Evolutionary conservation across 208 protist genomes (phyloP).

Genomic region (Leishmania guyanensis): DNA sequence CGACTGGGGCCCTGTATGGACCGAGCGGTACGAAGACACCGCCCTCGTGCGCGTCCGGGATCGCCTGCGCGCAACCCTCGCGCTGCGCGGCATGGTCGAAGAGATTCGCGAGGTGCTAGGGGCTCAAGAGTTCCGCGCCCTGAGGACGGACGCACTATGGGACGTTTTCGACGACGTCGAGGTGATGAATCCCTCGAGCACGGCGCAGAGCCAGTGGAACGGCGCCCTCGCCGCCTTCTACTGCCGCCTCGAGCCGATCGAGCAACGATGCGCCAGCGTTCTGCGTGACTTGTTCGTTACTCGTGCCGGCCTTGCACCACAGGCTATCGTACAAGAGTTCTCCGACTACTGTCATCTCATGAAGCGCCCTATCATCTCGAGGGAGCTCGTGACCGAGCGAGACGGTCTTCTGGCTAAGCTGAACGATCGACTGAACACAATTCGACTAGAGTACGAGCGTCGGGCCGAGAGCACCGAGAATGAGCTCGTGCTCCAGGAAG

Average conservation of each 20-base stretch:
- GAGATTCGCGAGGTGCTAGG: conserved; percentile 78
- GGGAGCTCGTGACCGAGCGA: conserved; percentile 86
- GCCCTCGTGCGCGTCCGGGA: conserved; percentile 52
- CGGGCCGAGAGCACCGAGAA: conserved; percentile 75
- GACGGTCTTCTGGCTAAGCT: conserved; percentile 86
- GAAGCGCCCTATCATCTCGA: conserved; percentile 83
- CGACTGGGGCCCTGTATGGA: conserved; percentile 78
- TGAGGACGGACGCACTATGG: conserved; percentile 78
- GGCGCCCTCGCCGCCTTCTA: conserved; percentile 71
- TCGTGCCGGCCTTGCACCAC: conserved; percentile 67
- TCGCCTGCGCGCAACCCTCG: conserved; percentile 55
- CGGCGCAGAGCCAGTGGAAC: conserved; percentile 72
- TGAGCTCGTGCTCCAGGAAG: conserved; percentile 75
- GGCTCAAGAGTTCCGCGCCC: conserved; percentile 42
- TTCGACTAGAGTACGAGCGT: conserved; percentile 89
- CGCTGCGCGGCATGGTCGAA: conserved; percentile 67
- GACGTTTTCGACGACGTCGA: conserved; percentile 76
- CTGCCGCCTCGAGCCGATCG: conserved; percentile 80
- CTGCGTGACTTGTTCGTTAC: conserved; percentile 79
- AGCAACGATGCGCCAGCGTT: conserved; percentile 77
- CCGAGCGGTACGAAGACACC: conserved; percentile 56
- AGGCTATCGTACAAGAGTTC: conserved; percentile 88
- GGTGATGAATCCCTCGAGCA: conserved; percentile 57
- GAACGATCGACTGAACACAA: conserved; percentile 83
- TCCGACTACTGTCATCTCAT: conserved; percentile 81